Evolutionary conservation across 2,329 filamentous ascomycete genomes (phyloP), one percentile per base, ranked within the genome.

Genomic region (Aotearoamyces nothofagi): DNA sequence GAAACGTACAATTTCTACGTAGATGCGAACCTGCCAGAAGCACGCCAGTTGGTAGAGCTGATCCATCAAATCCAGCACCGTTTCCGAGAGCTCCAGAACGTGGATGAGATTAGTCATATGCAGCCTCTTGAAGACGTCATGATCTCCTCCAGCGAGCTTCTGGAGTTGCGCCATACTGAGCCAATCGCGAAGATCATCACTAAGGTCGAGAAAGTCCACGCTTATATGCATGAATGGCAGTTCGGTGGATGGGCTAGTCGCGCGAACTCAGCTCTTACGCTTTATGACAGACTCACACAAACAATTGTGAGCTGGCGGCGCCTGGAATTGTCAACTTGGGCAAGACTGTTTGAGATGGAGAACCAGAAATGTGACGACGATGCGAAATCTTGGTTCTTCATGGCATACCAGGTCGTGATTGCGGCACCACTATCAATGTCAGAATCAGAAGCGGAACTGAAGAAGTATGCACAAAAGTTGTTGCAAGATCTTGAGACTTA

Each of bases 351-450:
- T 35, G 82, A 93, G 40, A 72, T 80, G 50, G 90, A 98, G 51
- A 65, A 73, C 20, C 63, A 69, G 30, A 83, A 78, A 43, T 84
- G 76, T 42, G 61, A 75, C 13, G 68, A 81, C 27, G 77, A 83
- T 45, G 84, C 87, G 3, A 76, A 74, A 42, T 77, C 78, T 10
- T 98, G 90, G 90, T 98, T 86, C 77, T 98, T 94, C 43, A 67
- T 96, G 34, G 84, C 87, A 1, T 98, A 94, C 45, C 83, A 96
- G 52, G 82, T 78, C 4, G 70, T 92, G 23, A 67, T 98, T 40
- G 77, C 74, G 38, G 77, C 74, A 3, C 78, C 86, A 0, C 60
- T 81, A 30, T 66, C 69, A 12, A 63, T 87, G 35, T 58, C 67
- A 1, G 62, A 70, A 32, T 61, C 66, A 14, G 63, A 60, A 1